Conservation (phyloP, 371 early-diverging fungal genomes). For the Mortierella sp. region DNA sequence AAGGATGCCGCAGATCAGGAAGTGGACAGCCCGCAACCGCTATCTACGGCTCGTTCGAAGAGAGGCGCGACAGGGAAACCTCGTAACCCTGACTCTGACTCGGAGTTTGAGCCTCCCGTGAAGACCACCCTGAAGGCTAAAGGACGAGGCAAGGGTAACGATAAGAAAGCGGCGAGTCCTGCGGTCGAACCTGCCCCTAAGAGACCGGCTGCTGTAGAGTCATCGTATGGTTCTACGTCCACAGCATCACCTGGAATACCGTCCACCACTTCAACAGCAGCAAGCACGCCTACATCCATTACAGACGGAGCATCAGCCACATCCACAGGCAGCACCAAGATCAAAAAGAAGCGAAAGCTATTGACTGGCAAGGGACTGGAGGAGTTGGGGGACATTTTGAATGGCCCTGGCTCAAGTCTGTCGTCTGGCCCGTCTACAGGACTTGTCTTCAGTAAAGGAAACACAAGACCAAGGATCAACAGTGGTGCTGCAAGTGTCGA, state of each 20-base stretch:
- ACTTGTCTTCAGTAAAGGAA: conserved; percentile 15
- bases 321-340: conserved; percentile 10
- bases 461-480: not conserved
- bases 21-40: not conserved
- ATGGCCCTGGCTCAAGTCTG: conserved; percentile 28
- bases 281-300: not conserved
- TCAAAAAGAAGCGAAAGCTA: conserved; percentile 50
- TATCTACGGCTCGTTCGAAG: not conserved
- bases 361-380: conserved; percentile 44
- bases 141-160: not conserved
- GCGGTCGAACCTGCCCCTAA: conserved; percentile 7
- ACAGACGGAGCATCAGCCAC: not conserved
- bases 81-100: conserved; percentile 20
- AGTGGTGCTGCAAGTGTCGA: no score
- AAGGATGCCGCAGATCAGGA: not conserved
- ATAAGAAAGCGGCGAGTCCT: conserved; percentile 15
- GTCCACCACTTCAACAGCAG: conserved; percentile 2
- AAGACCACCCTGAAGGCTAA: conserved; percentile 1
- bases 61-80: conserved; percentile 3
- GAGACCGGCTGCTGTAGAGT: not conserved
- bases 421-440: conserved; percentile 20
- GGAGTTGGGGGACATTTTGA: conserved; percentile 43
- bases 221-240: not conserved
- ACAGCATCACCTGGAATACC: no score
- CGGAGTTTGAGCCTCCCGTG: conserved; percentile 35